Evolutionary conservation across 139 green algal species (phyloP).

Genomic region (Tetraselmis chui): DNA sequence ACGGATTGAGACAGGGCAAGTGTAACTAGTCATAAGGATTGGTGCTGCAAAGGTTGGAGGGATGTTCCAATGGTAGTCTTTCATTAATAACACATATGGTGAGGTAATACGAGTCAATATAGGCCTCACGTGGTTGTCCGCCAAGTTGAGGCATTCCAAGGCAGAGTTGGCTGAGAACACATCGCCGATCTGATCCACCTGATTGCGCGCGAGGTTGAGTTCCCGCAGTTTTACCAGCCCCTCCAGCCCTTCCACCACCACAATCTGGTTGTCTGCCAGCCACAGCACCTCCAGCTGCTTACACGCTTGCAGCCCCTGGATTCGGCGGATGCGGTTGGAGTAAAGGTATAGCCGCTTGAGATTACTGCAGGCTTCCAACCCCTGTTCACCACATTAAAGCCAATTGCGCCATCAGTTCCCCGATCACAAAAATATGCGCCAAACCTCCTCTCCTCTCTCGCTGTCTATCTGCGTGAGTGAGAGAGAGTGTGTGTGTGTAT

Average conservation of each 20-base stretch:
- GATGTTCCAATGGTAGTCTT: too few species aligned
- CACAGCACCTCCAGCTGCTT: slow-evolving; percentile 45
- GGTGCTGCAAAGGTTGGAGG: too few species aligned
- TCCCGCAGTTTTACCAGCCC: slow-evolving; percentile 42
- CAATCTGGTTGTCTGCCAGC: slow-evolving; percentile 69
- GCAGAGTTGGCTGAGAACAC: slow-evolving; percentile 25
- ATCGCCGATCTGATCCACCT: slow-evolving; percentile 42
- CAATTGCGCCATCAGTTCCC: slow-evolving; percentile 27
- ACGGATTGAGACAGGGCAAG: too few species aligned
- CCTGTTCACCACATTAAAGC: too few species aligned
- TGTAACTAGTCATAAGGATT: too few species aligned
- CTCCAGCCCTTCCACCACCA: slow-evolving; percentile 37
- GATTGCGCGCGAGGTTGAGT: slow-evolving; percentile 63
- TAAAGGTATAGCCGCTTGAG: slow-evolving; percentile 56
- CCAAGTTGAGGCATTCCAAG: slow-evolving; percentile 58
- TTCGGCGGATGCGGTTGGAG: slow-evolving; percentile 48
- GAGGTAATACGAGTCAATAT: too few species aligned
- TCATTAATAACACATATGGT: too few species aligned
- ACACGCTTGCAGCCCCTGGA: slow-evolving; percentile 30
- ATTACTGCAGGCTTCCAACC: slow-evolving; percentile 10
- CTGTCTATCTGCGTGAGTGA: too few species aligned
- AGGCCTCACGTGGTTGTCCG: slow-evolving; percentile 35
- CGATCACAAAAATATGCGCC: slow-evolving; percentile 28
- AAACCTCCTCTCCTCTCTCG: too few species aligned
- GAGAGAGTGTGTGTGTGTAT: too few species aligned